Percentiles rank a stretch among this genome's conserved stretches.
Conservation (phyloP, 768 basidiomycete species). For the Xerocomus brunneocitrinus region DNA sequence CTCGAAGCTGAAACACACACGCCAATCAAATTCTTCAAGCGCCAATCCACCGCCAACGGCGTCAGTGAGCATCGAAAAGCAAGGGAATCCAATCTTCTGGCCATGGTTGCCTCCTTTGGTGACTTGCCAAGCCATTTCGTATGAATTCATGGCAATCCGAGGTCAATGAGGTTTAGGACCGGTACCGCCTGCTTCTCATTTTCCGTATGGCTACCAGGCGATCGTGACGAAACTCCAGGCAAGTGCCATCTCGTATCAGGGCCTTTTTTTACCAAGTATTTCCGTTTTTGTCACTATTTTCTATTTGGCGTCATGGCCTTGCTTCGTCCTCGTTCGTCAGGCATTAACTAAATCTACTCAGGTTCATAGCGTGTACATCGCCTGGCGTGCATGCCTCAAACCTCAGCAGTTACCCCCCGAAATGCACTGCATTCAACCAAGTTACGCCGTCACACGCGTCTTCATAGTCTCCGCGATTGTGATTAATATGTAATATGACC, state of each 20-base stretch:
- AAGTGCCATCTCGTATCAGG: constrained; percentile 5
- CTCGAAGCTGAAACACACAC: constrained; percentile 12
- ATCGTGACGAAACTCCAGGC: constrained; percentile 1
- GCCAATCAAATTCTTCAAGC: constrained; percentile 5
- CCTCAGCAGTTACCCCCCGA: constrained; percentile 10
- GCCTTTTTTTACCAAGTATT: constrained; percentile 8
- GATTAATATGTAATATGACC: constrained; percentile 26
- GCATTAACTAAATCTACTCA: constrained; percentile 15
- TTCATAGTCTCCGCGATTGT: constrained; percentile 19
- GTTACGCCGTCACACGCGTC: constrained; percentile 23
- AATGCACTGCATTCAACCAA: constrained; percentile 13
- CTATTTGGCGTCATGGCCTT: constrained; percentile 14
- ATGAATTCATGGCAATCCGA: constrained; percentile 6
- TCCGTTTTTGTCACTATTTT: constrained; percentile 1
- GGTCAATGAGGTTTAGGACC: neutral
- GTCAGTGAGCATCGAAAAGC: neutral
- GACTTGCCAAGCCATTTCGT: neutral
- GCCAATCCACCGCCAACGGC: constrained; percentile 2
- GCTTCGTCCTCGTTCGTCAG: constrained; percentile 19
- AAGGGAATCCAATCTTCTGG: neutral
- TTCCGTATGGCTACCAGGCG: constrained; percentile 1
- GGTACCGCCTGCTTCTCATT: constrained; percentile 1
- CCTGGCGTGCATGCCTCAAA: constrained; percentile 23
- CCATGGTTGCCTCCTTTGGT: neutral
- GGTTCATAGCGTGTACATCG: constrained; percentile 19